Percentiles rank a stretch among this genome's conserved stretches.
Conservation (phyloP, 2,329 filamentous ascomycete genomes). For the Colletotrichum viniferum region DNA sequence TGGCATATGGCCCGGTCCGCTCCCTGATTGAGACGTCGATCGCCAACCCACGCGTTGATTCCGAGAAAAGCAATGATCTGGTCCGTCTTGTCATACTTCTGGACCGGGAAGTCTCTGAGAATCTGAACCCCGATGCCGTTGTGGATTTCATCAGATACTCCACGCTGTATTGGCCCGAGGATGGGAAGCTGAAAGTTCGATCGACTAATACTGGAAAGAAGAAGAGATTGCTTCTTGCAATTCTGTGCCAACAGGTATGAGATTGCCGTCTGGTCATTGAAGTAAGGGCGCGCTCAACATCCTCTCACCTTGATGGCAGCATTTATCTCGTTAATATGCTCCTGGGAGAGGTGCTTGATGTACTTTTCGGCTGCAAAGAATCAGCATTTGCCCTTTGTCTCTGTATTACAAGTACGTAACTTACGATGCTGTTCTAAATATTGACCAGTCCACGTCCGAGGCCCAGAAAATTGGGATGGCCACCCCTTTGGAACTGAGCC, state of each 20-base stretch:
- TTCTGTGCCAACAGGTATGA: rapidly evolving
- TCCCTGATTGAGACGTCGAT: neutral
- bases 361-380: neutral
- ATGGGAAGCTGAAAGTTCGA: rapidly evolving
- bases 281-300: neutral
- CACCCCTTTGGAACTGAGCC: neutral
- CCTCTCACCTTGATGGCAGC: neutral
- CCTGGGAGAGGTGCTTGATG: neutral
- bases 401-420: rapidly evolving
- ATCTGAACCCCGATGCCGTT: neutral
- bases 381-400: neutral
- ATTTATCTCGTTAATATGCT: neutral
- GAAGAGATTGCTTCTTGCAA: neutral
- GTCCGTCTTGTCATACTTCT: neutral
- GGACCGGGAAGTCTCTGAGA: neutral
- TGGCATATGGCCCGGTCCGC: neutral
- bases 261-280: rapidly evolving
- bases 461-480: neutral
- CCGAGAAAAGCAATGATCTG: neutral
- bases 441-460: neutral
- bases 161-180: neutral
- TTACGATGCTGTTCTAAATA: neutral
- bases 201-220: rapidly evolving
- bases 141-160: neutral
- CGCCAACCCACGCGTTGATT: neutral